phyloP scores from a whole-genome alignment of 192 early-diverging fungal genomes.

The Backusella liffmaniae region DNA sequence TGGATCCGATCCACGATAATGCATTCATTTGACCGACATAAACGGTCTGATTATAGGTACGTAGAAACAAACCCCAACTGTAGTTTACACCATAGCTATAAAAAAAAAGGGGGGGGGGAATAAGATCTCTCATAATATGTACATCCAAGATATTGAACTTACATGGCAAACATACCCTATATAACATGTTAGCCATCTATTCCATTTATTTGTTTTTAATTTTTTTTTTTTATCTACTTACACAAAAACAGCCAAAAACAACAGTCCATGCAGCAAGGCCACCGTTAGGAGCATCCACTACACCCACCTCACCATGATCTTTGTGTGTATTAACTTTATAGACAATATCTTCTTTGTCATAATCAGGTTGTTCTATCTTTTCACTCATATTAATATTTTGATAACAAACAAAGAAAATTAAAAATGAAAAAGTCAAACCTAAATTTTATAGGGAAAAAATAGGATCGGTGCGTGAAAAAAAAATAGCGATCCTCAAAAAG shows the following conservation, averaged over 20 bases:
- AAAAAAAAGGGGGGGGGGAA: too few relatives aligned
- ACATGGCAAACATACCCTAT: slow-evolving; percentile 34
- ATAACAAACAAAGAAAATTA: not conserved
- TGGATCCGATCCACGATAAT: slow-evolving; percentile 49
- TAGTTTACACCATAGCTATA: slow-evolving; percentile 48
- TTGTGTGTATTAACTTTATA: not conserved
- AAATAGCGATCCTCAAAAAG: not conserved
- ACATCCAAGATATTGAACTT: not conserved
- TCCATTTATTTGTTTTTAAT: not conserved
- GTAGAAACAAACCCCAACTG: slow-evolving; percentile 50
- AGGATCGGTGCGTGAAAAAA: not conserved
- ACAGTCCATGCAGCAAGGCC: slow-evolving; percentile 43
- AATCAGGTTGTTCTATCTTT: not conserved
- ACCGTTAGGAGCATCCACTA: slow-evolving; percentile 40
- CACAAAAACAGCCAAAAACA: slow-evolving; percentile 41
- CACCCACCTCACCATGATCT: not conserved
- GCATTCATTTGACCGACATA: slow-evolving; percentile 40
- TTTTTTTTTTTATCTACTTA: slow-evolving; percentile 24
- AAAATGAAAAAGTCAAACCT: not conserved
- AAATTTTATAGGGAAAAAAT: not conserved
- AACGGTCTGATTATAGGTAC: slow-evolving; percentile 38
- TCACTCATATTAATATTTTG: not conserved
- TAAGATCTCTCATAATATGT: too few relatives aligned
- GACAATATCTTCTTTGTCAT: not conserved
- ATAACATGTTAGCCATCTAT: not conserved